These are phyloP conservation scores for Neurospora sp. DNA, from an alignment of 495 filamentous ascomycete genomes.

Conservation along the genomic window DNA sequence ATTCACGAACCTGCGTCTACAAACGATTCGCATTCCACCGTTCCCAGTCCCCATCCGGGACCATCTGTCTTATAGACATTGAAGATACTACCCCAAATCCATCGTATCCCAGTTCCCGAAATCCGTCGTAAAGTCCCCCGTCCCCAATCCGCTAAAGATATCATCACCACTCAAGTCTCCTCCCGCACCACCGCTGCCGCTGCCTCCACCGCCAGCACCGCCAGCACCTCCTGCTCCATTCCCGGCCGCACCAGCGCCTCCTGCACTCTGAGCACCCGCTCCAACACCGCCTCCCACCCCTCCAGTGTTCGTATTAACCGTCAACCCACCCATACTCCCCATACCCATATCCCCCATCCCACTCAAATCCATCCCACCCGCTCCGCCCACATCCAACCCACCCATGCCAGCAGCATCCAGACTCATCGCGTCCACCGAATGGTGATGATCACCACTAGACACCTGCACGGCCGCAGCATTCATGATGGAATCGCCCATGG, in stretches of 20 bases:
- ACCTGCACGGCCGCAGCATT: slow-evolving; percentile 23
- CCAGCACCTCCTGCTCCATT: not conserved
- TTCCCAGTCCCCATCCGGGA: not conserved
- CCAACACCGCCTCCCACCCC: not conserved
- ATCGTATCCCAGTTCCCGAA: slow-evolving; percentile 16
- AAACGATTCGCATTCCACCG: not conserved
- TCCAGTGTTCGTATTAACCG: not conserved
- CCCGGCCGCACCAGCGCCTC: not conserved
- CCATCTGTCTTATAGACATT: not conserved
- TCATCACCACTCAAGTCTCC: slow-evolving; percentile 28
- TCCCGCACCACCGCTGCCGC: slow-evolving; percentile 1
- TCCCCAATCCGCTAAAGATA: slow-evolving; percentile 24
- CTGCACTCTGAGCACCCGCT: not conserved
- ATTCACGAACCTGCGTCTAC: not conserved
- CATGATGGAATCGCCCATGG: slow-evolving; percentile 12
- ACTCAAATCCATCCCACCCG: slow-evolving; percentile 8
- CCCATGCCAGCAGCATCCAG: slow-evolving; percentile 17
- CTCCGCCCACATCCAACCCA: slow-evolving; percentile 7
- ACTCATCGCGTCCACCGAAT: slow-evolving; percentile 18
- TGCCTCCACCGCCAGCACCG: slow-evolving; percentile 19
- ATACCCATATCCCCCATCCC: slow-evolving; percentile 1
- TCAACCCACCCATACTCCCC: slow-evolving; percentile 3
- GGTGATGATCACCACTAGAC: not conserved
- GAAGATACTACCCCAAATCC: slow-evolving; percentile 3
- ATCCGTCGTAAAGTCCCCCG: slow-evolving; percentile 13